A percentile compares a stretch with the other conserved stretches of the same genome.
phyloP scores from a whole-genome alignment of 352 stramenopile genomes.

The Phytophthora ramorum region DNA sequence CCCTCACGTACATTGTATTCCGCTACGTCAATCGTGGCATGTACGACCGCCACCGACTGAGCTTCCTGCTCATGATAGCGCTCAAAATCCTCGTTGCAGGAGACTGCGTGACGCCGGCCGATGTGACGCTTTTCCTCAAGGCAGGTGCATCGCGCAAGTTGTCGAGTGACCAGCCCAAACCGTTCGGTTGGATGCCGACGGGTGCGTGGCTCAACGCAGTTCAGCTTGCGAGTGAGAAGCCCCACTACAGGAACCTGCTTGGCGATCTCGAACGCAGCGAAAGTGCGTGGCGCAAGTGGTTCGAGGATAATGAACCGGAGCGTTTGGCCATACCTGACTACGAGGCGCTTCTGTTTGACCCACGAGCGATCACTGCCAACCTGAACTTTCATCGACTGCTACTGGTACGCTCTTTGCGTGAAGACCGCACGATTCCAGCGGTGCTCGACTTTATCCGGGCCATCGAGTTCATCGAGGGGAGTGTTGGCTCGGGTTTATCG shows the following conservation, averaged over 20 bases:
- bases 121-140: constrained; percentile 81
- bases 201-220: constrained; percentile 75
- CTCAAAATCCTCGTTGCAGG: constrained; percentile 81
- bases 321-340: constrained; percentile 69
- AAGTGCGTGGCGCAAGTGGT: constrained; percentile 75
- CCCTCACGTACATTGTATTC: constrained; percentile 85
- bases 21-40: constrained; percentile 80
- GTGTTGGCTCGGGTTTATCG: constrained; percentile 32
- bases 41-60: constrained; percentile 80
- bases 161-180: constrained; percentile 72
- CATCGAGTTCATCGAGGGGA: constrained; percentile 66
- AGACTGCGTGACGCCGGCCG: constrained; percentile 55
- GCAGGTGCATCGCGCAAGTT: constrained; percentile 69
- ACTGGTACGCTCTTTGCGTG: constrained; percentile 67
- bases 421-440: constrained; percentile 80
- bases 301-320: constrained; percentile 84
- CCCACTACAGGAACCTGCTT: constrained; percentile 67
- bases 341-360: constrained; percentile 69
- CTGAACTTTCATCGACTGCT: constrained; percentile 77
- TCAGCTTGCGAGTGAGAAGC: constrained; percentile 72
- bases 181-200: constrained; percentile 73
- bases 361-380: constrained; percentile 64
- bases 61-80: constrained; percentile 73
- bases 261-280: constrained; percentile 78
- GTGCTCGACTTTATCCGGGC: constrained; percentile 71